Conservation (phyloP, 2,329 filamentous ascomycete species). For the Arthrobotrys megalospora region DNA sequence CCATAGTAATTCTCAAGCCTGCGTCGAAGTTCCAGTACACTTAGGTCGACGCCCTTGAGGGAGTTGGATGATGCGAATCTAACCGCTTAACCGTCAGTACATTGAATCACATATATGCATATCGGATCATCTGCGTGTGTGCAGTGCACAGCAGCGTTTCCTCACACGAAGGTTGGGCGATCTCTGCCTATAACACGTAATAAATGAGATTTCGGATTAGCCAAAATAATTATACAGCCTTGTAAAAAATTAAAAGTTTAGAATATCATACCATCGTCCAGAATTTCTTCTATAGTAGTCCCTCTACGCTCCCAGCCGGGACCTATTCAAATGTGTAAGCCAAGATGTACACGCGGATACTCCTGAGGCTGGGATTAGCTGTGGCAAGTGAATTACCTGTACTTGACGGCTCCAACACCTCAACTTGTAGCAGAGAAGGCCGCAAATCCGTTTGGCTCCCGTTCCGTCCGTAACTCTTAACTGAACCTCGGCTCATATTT, state of each 20-base stretch:
- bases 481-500: not conserved
- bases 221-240: not conserved
- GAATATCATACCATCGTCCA: not conserved
- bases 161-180: slow-evolving; percentile 20
- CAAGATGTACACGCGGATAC: not conserved
- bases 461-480: too few relatives aligned
- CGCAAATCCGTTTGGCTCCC: not conserved
- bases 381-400: not conserved
- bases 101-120: not conserved
- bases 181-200: not conserved
- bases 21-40: not conserved
- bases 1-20: slow-evolving; percentile 27
- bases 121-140: not conserved
- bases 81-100: not conserved
- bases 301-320: not conserved
- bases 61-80: not conserved
- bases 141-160: not conserved
- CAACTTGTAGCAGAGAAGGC: not conserved
- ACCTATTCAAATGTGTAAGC: not conserved
- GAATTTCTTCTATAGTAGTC: not conserved
- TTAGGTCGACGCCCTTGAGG: not conserved
- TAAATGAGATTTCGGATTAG: not conserved
- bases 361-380: not conserved
- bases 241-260: not conserved
- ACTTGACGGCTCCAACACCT: not conserved